Evolutionary conservation across 148 eudicot genomes (phyloP), one percentile per base, ranked within the genome.

Genomic region (Persicaria maculosa): DNA sequence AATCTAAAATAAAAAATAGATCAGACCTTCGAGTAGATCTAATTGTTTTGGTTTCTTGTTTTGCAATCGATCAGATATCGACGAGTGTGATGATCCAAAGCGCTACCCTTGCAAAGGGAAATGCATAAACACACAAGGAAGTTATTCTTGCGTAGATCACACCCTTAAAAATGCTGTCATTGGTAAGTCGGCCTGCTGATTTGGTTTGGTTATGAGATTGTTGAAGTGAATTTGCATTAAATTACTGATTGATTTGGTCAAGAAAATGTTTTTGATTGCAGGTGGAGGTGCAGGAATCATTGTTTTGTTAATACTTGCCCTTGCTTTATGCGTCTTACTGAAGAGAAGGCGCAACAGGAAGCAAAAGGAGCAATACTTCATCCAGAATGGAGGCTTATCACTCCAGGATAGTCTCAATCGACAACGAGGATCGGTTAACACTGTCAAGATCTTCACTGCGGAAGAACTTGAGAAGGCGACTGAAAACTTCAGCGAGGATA

Each of bases 391-490:
- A 0, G 70, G 70, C n/a, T 43, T 65, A 10, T 14, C n/a, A 5
- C 46, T 65, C 44, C 70, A 65, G 2, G 44, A 65, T 1, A 65
- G 4, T 9, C 70, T 65, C 44, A 65, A 36, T 9, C n/a, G n/a
- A 14, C 70, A 15, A 36, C 7, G 17, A 2, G 15, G 44, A 31
- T 65, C 44, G 2, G 7, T 11, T 4, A 14, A 65, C 14, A 14
- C 44, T 31, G 44, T 46, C 8, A 71, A 45, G 22, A 25, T 71
- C 7, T 47, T 71, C 53, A 45, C 40, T 5, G 12, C 6, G 4
- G 55, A 71, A 71, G 74, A 71, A 22, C 53, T 71, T 1, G 17
- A 71, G 12, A 47, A 46, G 40, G 74, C 74, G 1, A 71, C 74
- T 1, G 47, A 19, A 11, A 47, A 48, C 47, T 71, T 45, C 15